Evolutionary conservation across 495 filamentous ascomycete species (phyloP).

Genomic region (Aspergillus coremiiformis): DNA sequence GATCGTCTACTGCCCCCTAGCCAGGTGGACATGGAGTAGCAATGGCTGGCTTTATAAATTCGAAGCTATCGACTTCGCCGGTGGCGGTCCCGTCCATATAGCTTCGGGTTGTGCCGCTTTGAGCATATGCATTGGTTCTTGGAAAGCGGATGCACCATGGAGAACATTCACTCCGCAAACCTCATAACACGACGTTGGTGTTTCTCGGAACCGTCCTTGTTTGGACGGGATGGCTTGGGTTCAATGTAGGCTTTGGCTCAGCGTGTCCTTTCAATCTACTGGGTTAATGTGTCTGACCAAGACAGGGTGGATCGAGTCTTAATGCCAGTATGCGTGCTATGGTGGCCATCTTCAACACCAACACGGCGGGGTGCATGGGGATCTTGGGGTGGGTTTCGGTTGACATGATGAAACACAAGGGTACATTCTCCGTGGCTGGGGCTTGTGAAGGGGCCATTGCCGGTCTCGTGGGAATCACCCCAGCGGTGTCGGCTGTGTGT

Average conservation of each 20-base stretch:
- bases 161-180: conserved; percentile 37
- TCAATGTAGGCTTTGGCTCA: conserved; percentile 37
- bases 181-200: conserved; percentile 50
- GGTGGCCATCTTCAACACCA: conserved; percentile 55
- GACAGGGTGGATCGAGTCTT: conserved; percentile 48
- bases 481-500: conserved; percentile 55
- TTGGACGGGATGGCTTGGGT: conserved; percentile 57
- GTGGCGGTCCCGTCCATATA: conserved; percentile 51
- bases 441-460: conserved; percentile 57
- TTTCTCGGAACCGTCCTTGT: conserved; percentile 52
- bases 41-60: conserved; percentile 52
- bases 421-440: conserved; percentile 52
- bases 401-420: conserved; percentile 48
- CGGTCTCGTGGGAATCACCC: conserved; percentile 58
- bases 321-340: conserved; percentile 51
- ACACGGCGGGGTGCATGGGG: conserved; percentile 50
- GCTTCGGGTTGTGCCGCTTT: conserved; percentile 47
- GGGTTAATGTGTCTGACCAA: conserved; percentile 1
- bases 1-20: conserved; percentile 52
- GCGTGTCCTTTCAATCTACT: neutral
- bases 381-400: conserved; percentile 53
- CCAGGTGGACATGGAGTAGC: conserved; percentile 55
- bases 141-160: conserved; percentile 45
- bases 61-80: conserved; percentile 49
- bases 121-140: conserved; percentile 49